Evolutionary conservation across 169 alveolate genomes (phyloP), one percentile per base, ranked within the genome.

Genomic region (Fabrea salina): DNA sequence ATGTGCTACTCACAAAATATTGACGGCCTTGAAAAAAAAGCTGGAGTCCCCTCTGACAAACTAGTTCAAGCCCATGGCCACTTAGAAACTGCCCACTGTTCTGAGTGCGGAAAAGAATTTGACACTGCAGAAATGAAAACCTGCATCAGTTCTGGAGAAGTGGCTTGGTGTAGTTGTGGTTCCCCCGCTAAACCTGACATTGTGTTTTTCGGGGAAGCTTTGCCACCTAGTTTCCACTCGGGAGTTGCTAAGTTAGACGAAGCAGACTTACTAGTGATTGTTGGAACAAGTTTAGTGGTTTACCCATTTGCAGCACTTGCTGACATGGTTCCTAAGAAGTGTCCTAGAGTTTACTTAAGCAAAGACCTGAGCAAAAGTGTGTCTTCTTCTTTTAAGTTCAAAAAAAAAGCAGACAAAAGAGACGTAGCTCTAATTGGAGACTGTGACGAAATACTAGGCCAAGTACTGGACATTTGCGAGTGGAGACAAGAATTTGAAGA

Each of bases 21-120:
- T 32, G 98, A 94, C 85, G 91, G 95, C 22, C 72, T 94, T 13
- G 98, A 94, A 80, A 67, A 64, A 43, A 88, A 92, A 64, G 97
- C 95, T n/a, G 92, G 93, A n/a, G 68, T 92, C 4, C 74, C 82
- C 0, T 64, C 80, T 54, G 77, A 82, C 0, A 88, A 91, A 59
- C 75, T 94, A 5, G 57, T 90, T 1, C 86, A 89, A 81, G 96
- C 95, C 13, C 96, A 94, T 79, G 97, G 97, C 1, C 88, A 87
- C 89, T 77, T 83, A 44, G 68, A 83, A 25, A 86, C 91, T 25
- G 94, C 93, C 16, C 80, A 84, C 41, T 94, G 97, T 79, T 79
- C 87, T 16, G 75, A 67, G 32, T 94, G 97, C 66, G 75, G 82
- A 57, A 61, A 71, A 35, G 80, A 64, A 41, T 76, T 54, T 25